Evolutionary conservation across 495 filamentous ascomycete genomes (phyloP), one percentile per base, ranked within the genome.

Genomic region (Neurospora sp.): DNA sequence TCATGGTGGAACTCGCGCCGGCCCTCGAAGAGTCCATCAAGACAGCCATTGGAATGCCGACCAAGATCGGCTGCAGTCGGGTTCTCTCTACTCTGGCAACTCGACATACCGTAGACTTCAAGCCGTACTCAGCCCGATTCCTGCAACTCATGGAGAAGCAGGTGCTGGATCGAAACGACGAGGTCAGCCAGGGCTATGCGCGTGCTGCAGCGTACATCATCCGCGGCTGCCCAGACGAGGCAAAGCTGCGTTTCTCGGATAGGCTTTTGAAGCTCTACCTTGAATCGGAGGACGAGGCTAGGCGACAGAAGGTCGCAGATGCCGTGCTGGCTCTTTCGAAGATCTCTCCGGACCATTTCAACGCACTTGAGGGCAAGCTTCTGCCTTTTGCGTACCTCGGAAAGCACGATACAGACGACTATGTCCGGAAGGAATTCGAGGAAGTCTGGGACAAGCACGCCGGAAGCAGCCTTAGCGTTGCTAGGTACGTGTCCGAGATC

Each of bases 401-500:
- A 18, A 94, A 94, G 77, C 91, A 97, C 79, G 95, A 98, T 78
- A 88, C 87, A 6, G 89, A 94, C 73, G 90, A 92, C 35, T 89
- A 92, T 72, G 92, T 94, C 20, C 87, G 86, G 40, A 89, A 91
- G 73, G 85, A 88, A 14, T 96, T 95, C 75, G 88, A 89, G 42
- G 92, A 94, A 69, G 92, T 92, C 1, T 99, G 96, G 96, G 87
- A 87, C 44, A 92, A 97, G 73, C 94, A 94, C 78, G 94, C 95
- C 2, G 94, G 94, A 42, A 93, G 94, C 46, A 89, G 88, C 23
- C 88, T 94, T 39, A 91, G 92, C 2, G 92, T 97, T 27, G 86
- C 91, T 72, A 86, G 97, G 3, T 96, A 97, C 78, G 85, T 97
- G 23, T 86, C 85, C 54, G 96, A 99, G 82, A 97, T 98, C 75